These are phyloP conservation scores for Candida montana DNA, from an alignment of 805 yeast species.

Conservation along the genomic window DNA sequence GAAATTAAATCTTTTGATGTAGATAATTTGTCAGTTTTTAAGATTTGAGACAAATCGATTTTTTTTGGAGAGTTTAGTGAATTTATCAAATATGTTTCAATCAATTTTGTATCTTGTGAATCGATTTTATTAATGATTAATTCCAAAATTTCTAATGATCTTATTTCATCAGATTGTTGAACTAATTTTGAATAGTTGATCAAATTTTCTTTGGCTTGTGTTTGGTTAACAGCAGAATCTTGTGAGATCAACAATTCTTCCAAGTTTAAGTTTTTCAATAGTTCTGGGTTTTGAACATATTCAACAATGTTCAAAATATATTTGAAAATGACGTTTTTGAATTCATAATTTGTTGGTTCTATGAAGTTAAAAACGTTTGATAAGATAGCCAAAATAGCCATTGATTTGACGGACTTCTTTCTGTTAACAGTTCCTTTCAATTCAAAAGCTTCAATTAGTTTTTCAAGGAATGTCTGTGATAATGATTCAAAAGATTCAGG, in stretches of 20 bases:
- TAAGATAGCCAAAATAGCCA: conserved; percentile 16
- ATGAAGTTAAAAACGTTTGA: conserved; percentile 21
- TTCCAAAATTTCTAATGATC: conserved; percentile 4
- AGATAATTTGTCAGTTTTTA: not conserved
- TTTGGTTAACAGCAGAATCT: not conserved
- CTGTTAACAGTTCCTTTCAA: conserved; percentile 8
- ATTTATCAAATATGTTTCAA: conserved; percentile 4
- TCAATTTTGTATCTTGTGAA: conserved; percentile 1
- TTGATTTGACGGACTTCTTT: conserved; percentile 9
- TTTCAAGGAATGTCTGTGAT: not conserved
- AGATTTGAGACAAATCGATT: conserved; percentile 5
- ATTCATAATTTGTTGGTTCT: conserved; percentile 9
- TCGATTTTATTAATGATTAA: conserved; percentile 1
- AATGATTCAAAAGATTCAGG: conserved; percentile 7
- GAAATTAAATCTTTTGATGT: conserved; percentile 2
- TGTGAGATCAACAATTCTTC: not conserved
- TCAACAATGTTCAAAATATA: conserved; percentile 10
- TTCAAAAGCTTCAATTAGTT: conserved; percentile 3
- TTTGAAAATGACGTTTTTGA: conserved; percentile 18
- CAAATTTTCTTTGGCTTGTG: not conserved
- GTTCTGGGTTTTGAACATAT: conserved; percentile 6
- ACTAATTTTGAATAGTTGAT: conserved; percentile 1
- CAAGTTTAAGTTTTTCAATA: conserved; percentile 2
- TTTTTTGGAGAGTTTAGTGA: conserved; percentile 5
- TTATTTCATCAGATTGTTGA: conserved; percentile 1